Base-by-base conservation (phyloP, 371 early-diverging fungal genomes). In the Mucor sp. region DNA sequence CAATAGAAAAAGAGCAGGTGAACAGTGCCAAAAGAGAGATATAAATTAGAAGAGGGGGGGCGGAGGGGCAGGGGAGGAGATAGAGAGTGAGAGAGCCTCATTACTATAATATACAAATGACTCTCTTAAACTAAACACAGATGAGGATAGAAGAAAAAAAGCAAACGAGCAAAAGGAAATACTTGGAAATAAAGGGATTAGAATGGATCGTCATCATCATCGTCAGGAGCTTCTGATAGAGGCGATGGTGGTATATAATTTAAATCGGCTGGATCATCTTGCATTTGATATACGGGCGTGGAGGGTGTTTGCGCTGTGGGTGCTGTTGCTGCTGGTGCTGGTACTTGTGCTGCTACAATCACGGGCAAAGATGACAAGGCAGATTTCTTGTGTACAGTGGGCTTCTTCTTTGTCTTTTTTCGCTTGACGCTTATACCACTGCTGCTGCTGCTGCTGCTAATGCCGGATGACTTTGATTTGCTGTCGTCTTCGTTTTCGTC, bases 181-280 rank as follows among this genome's bases (percentile, higher is more conserved):
- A 59, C 39, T n/a, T 1, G 37, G 28, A 39, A 39, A 23, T 37
- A 37, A 37, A 37, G 37, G 37, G 14, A 37, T 37, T n/a, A 57
- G 21, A 47, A 61, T 30, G 58, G 30, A 55, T 47, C 62, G 37
- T 56, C 27, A 43, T 61, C 63, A 17, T 64, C 60, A 27, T 69
- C 65, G 30, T 59, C 37, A 41, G 60, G 47, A 32, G 61, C 39
- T n/a, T 68, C 68, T 33, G 70, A 70, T 56, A 70, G 50, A 48
- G 70, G 70, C 2, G 70, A 70, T 48, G 66, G 65, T 43, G 70
- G 70, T 62, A 70, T 70, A 66, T 70, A 70, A 41, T 62, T 65
- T 37, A 65, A 50, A n/a, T 65, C 66, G n/a, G 56, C 33, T 6
- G 58, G 66, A 57, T 70, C 70, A 47, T 70, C 70, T 70, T 70